These are phyloP conservation scores for Gymnopus androsaceus DNA, from an alignment of 1,284 basidiomycete species.

Conservation along the genomic window DNA sequence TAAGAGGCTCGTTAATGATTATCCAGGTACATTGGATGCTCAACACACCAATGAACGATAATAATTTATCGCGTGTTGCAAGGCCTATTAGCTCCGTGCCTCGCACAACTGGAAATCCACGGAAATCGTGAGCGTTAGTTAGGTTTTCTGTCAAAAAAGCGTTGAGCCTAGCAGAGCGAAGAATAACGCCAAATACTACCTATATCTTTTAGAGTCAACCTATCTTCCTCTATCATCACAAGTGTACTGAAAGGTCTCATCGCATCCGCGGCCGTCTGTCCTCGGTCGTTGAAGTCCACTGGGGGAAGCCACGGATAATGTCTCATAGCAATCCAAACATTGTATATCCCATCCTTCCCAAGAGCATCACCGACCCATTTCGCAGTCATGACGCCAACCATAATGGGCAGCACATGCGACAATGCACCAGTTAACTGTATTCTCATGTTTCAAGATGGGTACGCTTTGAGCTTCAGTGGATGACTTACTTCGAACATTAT, in stretches of 20 bases:
- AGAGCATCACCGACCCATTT: slow-evolving; percentile 78
- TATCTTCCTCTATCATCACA: slow-evolving; percentile 52
- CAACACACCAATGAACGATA: slow-evolving; percentile 48
- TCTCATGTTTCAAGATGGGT: too few species aligned
- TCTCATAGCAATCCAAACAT: slow-evolving; percentile 72
- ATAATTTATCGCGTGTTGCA: slow-evolving; percentile 56
- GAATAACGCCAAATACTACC: slow-evolving; percentile 30
- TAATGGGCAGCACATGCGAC: slow-evolving; percentile 77
- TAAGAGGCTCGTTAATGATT: slow-evolving; percentile 24
- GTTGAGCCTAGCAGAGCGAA: slow-evolving; percentile 1
- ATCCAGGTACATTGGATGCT: neutral
- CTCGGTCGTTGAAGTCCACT: slow-evolving; percentile 64
- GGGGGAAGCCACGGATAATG: slow-evolving; percentile 77
- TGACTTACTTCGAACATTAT: slow-evolving; percentile 68
- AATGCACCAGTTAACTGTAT: slow-evolving; percentile 69
- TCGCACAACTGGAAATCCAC: slow-evolving; percentile 65
- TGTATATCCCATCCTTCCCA: slow-evolving; percentile 73
- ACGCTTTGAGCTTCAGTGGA: too few species aligned
- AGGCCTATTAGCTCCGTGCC: slow-evolving; percentile 58
- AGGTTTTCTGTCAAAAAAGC: slow-evolving; percentile 33
- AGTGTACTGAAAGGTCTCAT: slow-evolving; percentile 60
- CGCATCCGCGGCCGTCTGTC: slow-evolving; percentile 60
- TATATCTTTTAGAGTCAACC: slow-evolving; percentile 50
- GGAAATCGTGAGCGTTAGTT: slow-evolving; percentile 46
- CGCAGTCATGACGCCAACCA: slow-evolving; percentile 75